Conservation (phyloP, 192 early-diverging fungal species). For the Funneliformis mosseae region DNA sequence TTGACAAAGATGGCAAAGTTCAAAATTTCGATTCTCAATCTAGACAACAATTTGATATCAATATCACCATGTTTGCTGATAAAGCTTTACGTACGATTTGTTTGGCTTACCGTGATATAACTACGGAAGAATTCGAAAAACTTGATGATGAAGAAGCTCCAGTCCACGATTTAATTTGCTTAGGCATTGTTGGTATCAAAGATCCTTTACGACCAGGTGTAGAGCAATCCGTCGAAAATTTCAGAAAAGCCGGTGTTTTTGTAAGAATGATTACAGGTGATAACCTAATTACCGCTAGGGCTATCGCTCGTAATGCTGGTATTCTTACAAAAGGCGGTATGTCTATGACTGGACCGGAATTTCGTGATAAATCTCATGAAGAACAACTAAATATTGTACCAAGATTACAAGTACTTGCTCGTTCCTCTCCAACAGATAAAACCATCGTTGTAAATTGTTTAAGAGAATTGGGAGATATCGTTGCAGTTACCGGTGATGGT, state of each 20-base stretch:
- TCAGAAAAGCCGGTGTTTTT: slow-evolving; percentile 80
- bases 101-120: slow-evolving; percentile 66
- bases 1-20: slow-evolving; percentile 55
- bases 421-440: slow-evolving; percentile 89
- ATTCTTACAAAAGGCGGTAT: slow-evolving; percentile 77
- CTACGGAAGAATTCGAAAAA: slow-evolving; percentile 46
- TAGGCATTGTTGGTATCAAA: slow-evolving; percentile 84
- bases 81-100: slow-evolving; percentile 77
- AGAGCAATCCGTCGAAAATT: slow-evolving; percentile 72
- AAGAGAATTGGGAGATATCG: slow-evolving; percentile 68
- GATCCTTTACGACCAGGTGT: slow-evolving; percentile 87
- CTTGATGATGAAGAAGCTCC: slow-evolving; percentile 60
- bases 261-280: slow-evolving; percentile 92
- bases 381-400: slow-evolving; percentile 67
- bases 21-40: slow-evolving; percentile 49
- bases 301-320: slow-evolving; percentile 87
- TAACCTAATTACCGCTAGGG: slow-evolving; percentile 84
- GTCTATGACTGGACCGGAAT: slow-evolving; percentile 80
- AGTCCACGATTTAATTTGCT: slow-evolving; percentile 54
- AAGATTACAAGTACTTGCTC: slow-evolving; percentile 82
- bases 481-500: slow-evolving; percentile 85
- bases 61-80: slow-evolving; percentile 63
- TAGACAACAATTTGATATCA: slow-evolving; percentile 46
- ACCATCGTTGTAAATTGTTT: slow-evolving; percentile 80
- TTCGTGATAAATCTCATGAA: slow-evolving; percentile 66